phyloP scores from a whole-genome alignment of 495 filamentous ascomycete genomes.

The Talaromyces stipitatus region DNA sequence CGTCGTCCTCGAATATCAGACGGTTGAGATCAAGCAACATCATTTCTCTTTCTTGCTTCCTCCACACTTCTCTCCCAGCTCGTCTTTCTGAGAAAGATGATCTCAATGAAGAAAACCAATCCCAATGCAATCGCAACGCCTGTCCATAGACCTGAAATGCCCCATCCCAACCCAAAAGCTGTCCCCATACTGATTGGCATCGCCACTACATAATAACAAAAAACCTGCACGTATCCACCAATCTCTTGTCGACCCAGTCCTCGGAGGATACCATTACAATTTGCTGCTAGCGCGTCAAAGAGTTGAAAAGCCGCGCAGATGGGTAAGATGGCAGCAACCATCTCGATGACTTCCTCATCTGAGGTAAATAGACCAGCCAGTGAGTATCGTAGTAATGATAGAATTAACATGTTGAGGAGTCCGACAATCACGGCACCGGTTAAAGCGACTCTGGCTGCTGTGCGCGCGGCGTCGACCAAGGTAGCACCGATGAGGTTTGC shows the following conservation, averaged over 20 bases:
- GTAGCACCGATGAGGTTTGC: constrained; percentile 64
- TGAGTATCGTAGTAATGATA: constrained; percentile 54
- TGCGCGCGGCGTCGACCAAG: constrained; percentile 61
- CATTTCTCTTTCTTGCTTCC: constrained; percentile 64
- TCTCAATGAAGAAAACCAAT: constrained; percentile 59
- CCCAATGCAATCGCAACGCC: constrained; percentile 66
- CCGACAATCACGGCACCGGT: constrained; percentile 60
- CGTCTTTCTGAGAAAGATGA: constrained; percentile 53
- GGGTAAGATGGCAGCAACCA: constrained; percentile 68
- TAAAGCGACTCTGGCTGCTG: constrained; percentile 61
- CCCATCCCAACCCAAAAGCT: constrained; percentile 65
- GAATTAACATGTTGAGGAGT: constrained; percentile 62
- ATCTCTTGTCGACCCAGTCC: constrained; percentile 82
- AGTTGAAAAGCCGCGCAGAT: constrained; percentile 81
- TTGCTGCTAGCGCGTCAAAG: constrained; percentile 70
- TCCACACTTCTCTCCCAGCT: constrained; percentile 69
- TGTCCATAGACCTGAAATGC: constrained; percentile 70
- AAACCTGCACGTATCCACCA: constrained; percentile 78
- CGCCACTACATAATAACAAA: constrained; percentile 77
- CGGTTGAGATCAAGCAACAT: constrained; percentile 36
- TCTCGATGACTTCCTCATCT: constrained; percentile 67
- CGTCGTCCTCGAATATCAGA: too few relatives aligned
- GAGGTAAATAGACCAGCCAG: constrained; percentile 75
- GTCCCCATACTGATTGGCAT: constrained; percentile 76
- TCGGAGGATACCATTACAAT: constrained; percentile 74